Base-by-base conservation (phyloP, 2,329 filamentous ascomycete species). In the Sporothrix pallida region DNA sequence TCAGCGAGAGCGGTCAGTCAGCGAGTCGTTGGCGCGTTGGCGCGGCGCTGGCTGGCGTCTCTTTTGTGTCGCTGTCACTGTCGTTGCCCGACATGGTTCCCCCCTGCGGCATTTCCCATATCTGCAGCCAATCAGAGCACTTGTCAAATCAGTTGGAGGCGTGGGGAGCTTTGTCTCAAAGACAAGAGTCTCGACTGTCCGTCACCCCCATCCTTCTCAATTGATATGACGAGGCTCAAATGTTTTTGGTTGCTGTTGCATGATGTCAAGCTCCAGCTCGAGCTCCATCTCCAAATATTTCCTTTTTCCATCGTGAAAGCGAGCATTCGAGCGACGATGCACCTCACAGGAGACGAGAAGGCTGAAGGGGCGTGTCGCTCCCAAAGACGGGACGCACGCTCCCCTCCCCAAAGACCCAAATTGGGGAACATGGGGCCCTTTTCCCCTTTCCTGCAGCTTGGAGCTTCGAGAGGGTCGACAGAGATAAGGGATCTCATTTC, bases 401-500 rank as follows among this genome's bases (percentile, higher is more conserved):
- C 52, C n/a, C 52, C 52, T 52, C 44, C 23, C 23, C 63, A 15
- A 12, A 26, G 23, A 26, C 23, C 37, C 62, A 44, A 50, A 52
- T 52, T 48, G 44, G 44, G 46, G n/a, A 67, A 5, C 63, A 52
- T 65, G 62, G n/a, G 62, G 5, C 62, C 31, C 31, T 37, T 37
- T 37, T 37, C 31, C 31, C 31, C 31, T 37, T 7, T 37, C 31
- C 31, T 63, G 31, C 15, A 63, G 58, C 62, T 67, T 56, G 52
- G 60, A 42, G 17, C 7, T 37, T 37, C 31, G 31, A 37, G 31
- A 63, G 20, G 9, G 15, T 7, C 37, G n/a, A 3, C 42, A 48
- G 17, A 67, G 62, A 67, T 67, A 67, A 67, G 62, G 60, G 62
- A 46, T 67, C 62, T 67, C 62, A 42, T 67, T 67, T 67, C 65